phyloP scores from a whole-genome alignment of 306 rosid species.

The Arachis stenosperma region DNA sequence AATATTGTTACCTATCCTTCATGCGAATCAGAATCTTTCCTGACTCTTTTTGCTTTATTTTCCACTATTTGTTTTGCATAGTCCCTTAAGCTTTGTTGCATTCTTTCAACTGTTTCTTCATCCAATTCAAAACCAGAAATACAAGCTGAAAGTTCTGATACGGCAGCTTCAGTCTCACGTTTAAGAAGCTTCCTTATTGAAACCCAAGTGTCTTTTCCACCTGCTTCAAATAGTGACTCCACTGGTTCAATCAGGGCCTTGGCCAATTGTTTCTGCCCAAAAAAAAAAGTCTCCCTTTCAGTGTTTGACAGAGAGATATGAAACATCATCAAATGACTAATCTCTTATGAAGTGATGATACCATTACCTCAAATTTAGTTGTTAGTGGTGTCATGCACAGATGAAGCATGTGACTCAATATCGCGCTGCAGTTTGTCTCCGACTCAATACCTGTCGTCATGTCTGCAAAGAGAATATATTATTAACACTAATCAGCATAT shows the following conservation, averaged over 20 bases:
- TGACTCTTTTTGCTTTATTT: too few species aligned
- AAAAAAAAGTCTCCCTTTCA: constrained; percentile 28
- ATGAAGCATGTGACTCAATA: too few species aligned
- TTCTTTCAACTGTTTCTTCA: constrained; percentile 49
- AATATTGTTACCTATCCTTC: constrained; percentile 77
- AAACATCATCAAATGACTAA: constrained; percentile 32
- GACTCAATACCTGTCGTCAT: too few species aligned
- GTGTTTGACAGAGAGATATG: constrained; percentile 22
- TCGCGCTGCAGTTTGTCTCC: too few species aligned
- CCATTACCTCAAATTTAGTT: constrained; percentile 61
- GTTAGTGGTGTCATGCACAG: constrained; percentile 46
- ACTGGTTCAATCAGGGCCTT: constrained; percentile 69
- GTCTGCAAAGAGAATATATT: too few species aligned
- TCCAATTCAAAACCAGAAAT: constrained; percentile 80
- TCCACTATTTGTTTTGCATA: too few species aligned
- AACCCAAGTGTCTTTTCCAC: constrained; percentile 75
- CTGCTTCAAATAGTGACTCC: constrained; percentile 72
- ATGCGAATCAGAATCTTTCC: constrained; percentile 57
- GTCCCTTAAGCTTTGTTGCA: constrained; percentile 31
- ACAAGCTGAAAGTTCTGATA: constrained; percentile 52
- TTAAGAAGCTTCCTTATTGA: constrained; percentile 72
- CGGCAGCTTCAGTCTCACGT: constrained; percentile 32
- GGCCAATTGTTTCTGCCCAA: constrained; percentile 59
- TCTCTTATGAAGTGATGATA: constrained; percentile 9
- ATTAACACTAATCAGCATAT: too few species aligned